Evolutionary conservation across 306 rosid species (phyloP), one percentile per base, ranked within the genome.

Genomic region (Prinsepia uniflora): DNA sequence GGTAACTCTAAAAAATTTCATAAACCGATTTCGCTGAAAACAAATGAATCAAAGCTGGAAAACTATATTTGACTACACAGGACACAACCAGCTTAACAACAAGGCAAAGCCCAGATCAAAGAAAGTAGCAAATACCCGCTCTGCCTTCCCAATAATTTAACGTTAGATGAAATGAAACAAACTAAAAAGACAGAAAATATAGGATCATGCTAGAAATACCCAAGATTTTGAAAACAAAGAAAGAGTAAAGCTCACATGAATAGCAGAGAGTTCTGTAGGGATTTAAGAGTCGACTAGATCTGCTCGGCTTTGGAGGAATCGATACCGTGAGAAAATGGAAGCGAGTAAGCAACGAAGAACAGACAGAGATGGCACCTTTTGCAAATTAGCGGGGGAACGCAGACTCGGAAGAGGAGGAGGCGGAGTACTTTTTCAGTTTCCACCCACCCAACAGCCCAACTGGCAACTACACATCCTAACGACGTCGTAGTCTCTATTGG

Each of bases 221-320:
- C n/a, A 24, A 17, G 12, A 19, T 34, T 15, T 8, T 7, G n/a
- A 15, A 7, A 4, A 22, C 0, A 39, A 19, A 68, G 50, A 47
- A 13, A 58, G 40, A 40, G 24, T 12, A 12, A 67, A 75, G 41
- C 80, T 63, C 59, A 76, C 80, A 43, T 24, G 43, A 60, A 76
- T 34, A 18, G 4, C 15, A 47, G 43, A 66, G 36, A 60, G 45
- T 62, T 50, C 17, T 40, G 69, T 10, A 54, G 49, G 10, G 11
- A n/a, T 36, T 19, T 50, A 48, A 39, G 46, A 30, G 58, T 15
- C 39, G 42, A 24, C 43, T 65, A 14, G 22, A 65, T 65, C 57
- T 0, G 19, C 6, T 8, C 22, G 36, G 57, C 13, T 66, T 45
- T 22, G 49, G 55, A 45, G 55, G 41, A 43, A 66, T 24, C 15